Conservation (phyloP, 2,329 filamentous ascomycete genomes). For the Ceratocystis colombiana region DNA sequence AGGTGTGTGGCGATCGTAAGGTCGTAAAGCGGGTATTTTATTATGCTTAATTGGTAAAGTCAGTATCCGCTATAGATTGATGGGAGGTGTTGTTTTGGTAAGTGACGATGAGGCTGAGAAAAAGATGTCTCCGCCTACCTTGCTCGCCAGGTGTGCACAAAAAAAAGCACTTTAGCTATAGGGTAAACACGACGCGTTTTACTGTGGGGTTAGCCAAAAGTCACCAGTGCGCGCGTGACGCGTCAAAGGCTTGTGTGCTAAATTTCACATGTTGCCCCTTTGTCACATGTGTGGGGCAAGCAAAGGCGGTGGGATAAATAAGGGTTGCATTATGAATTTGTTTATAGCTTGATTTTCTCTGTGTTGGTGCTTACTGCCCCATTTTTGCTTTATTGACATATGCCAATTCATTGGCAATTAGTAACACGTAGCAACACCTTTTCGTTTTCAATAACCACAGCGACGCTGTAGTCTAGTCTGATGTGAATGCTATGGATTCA, state of each 20-base stretch:
- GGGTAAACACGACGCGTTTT: slow-evolving; percentile 5
- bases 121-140: background rate
- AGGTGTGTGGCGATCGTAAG: background rate
- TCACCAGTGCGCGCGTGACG: background rate
- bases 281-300: slow-evolving; percentile 6
- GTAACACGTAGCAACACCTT: slow-evolving; percentile 10
- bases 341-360: too few species aligned
- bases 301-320: background rate
- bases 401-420: background rate
- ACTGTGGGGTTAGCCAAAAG: background rate
- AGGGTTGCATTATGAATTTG: background rate
- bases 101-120: background rate
- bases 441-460: background rate
- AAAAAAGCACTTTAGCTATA: slow-evolving; percentile 11
- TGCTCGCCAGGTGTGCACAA: background rate
- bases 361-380: background rate
- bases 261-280: background rate
- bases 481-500: background rate
- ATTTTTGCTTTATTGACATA: background rate
- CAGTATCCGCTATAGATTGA: background rate
- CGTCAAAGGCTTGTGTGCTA: background rate
- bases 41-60: background rate
- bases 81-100: background rate
- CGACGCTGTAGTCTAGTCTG: background rate
- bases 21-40: slow-evolving; percentile 3